Conservation (phyloP, 2,329 filamentous ascomycete genomes). For the Stromatinia cepivora region DNA sequence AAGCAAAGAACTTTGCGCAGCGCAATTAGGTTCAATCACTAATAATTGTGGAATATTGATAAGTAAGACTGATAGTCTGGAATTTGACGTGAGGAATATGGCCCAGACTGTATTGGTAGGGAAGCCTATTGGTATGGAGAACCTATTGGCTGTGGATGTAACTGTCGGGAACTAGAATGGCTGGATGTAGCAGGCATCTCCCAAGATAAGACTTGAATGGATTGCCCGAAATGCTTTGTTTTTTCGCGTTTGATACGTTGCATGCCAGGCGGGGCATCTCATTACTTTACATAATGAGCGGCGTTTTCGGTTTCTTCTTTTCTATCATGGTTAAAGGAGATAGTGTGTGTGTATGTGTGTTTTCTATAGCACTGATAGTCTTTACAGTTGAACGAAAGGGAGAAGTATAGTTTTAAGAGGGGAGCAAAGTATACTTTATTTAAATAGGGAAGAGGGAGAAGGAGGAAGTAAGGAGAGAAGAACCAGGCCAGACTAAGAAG, state of each 20-base stretch:
- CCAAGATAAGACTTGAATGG: constrained; percentile 2
- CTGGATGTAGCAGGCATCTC: constrained; percentile 10
- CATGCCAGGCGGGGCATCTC: neutral
- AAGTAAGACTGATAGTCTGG: neutral
- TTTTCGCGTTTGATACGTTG: constrained; percentile 9
- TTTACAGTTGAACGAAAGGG: neutral
- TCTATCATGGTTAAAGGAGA: neutral
- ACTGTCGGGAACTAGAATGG: neutral
- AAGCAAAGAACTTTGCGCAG: neutral
- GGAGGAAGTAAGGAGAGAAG: too few species aligned
- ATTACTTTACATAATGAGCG: constrained; percentile 5
- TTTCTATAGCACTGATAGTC: neutral
- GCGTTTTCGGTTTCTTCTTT: neutral
- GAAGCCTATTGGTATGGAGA: neutral
- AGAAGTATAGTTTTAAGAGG: neutral
- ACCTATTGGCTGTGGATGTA: neutral
- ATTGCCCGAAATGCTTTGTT: neutral
- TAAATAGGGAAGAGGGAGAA: neutral
- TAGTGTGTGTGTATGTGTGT: neutral
- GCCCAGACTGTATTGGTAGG: neutral
- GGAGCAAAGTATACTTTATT: neutral
- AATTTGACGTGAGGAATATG: neutral
- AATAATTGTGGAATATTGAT: neutral
- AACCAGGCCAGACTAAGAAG: too few species aligned
- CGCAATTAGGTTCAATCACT: neutral